These are phyloP conservation scores for Hericium coralloides DNA, from an alignment of 768 basidiomycete species.

Conservation along the genomic window DNA sequence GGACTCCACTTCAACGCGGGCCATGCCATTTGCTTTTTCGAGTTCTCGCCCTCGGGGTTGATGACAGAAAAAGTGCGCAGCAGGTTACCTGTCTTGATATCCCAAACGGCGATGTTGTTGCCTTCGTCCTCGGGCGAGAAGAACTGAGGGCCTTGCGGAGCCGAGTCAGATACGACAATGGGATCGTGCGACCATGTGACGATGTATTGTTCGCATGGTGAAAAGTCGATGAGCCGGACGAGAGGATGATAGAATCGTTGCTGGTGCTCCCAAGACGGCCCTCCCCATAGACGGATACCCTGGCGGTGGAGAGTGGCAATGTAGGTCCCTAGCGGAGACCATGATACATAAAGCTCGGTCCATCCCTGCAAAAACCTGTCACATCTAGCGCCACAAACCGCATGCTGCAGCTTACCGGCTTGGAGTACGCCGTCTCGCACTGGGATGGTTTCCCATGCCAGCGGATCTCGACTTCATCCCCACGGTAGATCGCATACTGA, in stretches of 20 bases:
- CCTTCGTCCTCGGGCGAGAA: constrained; percentile 95
- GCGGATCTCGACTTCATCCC: constrained; percentile 80
- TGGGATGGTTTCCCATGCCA: constrained; percentile 93
- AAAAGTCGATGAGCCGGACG: constrained; percentile 94
- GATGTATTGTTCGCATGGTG: constrained; percentile 91
- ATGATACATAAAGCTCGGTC: constrained; percentile 94
- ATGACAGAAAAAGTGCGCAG: constrained; percentile 84
- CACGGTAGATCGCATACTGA: constrained; percentile 91
- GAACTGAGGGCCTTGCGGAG: constrained; percentile 72
- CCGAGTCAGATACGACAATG: constrained; percentile 76
- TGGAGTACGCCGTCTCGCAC: constrained; percentile 65
- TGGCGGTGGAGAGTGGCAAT: constrained; percentile 90
- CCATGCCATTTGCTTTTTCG: constrained; percentile 87
- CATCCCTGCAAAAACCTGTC: constrained; percentile 46
- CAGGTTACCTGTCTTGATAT: constrained; percentile 86
- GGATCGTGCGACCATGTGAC: constrained; percentile 97
- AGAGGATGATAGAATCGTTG: constrained; percentile 92
- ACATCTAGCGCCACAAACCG: constrained; percentile 19
- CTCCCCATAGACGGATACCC: constrained; percentile 95
- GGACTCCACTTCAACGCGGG: constrained; percentile 96
- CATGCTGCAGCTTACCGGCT: constrained; percentile 45
- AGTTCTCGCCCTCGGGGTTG: constrained; percentile 46
- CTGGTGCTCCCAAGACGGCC: constrained; percentile 79
- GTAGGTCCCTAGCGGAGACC: constrained; percentile 96
- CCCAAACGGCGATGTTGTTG: constrained; percentile 97